Evolutionary conservation across 1,284 basidiomycete species (phyloP), one percentile per base, ranked within the genome.

Genomic region (Tilletia setariae): DNA sequence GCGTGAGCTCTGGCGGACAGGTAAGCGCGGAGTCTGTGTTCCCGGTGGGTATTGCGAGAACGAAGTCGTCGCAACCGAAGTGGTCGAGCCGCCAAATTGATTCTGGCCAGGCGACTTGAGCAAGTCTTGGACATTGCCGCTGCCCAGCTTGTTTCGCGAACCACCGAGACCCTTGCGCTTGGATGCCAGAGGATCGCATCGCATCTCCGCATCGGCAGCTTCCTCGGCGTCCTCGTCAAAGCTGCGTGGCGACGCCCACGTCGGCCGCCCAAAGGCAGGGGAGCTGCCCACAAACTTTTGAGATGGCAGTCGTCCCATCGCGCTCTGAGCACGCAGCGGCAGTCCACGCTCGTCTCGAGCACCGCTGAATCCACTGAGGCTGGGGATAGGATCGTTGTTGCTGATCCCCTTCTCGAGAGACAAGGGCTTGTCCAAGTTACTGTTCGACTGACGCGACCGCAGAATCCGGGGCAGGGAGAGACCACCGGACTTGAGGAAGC

Each of bases 151-250:
- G 56, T 61, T 61, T 30, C 28, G 28, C 11, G 56, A 61, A 40
- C 56, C 56, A 32, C 56, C 56, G 1, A 61, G 56, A 32, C 56
- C 56, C 32, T 61, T 61, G 56, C 56, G 56, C 56, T 61, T 61
- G 28, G 56, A 61, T 7, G 56, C 30, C 4, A 61, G 30, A 2
- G 56, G 56, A 16, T 61, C 56, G 9, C 30, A 30, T 21, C 56
- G 56, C 56, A 61, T 61, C 56, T 61, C 56, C 9, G 30, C 32
- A 30, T 61, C 56, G 25, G 28, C 56, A 9, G 56, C 30, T 4
- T 61, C 56, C 30, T 25, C 56, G 56, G 32, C 56, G 56, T 61
- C 56, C 32, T 61, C 56, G n/a, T 61, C 56, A 21, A 61, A 61
- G 56, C 56, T 61, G 56, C 56, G 56, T 15, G 56, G 56, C 6